phyloP scores from a whole-genome alignment of 1,284 basidiomycete species.

The Moniliella sp. region DNA sequence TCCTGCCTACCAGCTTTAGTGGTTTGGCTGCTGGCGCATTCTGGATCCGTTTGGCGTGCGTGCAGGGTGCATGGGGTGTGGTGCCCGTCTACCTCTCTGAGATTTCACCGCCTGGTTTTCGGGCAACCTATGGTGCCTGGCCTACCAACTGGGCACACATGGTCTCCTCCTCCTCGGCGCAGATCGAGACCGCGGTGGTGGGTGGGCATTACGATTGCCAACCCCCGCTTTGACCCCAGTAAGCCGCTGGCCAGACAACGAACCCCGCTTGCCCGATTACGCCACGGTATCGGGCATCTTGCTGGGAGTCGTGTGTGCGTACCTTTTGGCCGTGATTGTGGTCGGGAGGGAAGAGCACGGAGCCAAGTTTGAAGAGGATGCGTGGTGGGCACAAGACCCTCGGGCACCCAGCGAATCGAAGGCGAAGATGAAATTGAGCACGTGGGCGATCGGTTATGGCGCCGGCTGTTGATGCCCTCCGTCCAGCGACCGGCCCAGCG shows the following conservation, averaged over 20 bases:
- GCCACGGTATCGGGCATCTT: constrained; percentile 68
- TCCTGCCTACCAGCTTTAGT: constrained; percentile 32
- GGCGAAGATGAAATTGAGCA: too few relatives aligned
- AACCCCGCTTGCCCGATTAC: constrained; percentile 67
- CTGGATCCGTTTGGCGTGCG: constrained; percentile 36
- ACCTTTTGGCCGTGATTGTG: constrained; percentile 17
- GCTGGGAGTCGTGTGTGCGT: constrained; percentile 43
- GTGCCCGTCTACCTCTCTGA: constrained; percentile 72
- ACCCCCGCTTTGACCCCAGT: constrained; percentile 7
- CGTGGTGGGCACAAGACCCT: too few relatives aligned
- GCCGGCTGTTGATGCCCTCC: too few relatives aligned
- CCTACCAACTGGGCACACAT: constrained; percentile 57
- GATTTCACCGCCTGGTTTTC: constrained; percentile 72
- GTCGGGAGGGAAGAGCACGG: constrained; percentile 39
- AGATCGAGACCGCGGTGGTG: constrained; percentile 62
- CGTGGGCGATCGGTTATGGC: too few relatives aligned
- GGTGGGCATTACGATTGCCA: constrained; percentile 17
- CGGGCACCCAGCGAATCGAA: too few relatives aligned
- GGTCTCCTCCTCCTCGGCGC: constrained; percentile 64
- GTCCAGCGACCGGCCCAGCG: too few relatives aligned
- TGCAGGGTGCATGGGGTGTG: constrained; percentile 40
- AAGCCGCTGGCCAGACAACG: constrained; percentile 33
- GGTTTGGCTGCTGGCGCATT: constrained; percentile 36
- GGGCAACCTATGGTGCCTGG: constrained; percentile 74
- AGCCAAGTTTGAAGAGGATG: constrained; percentile 59